A percentile compares a stretch with the other conserved stretches of the same genome.
Evolutionary conservation across 352 stramenopile species (phyloP).

Genomic region (Pythium monospermum): DNA sequence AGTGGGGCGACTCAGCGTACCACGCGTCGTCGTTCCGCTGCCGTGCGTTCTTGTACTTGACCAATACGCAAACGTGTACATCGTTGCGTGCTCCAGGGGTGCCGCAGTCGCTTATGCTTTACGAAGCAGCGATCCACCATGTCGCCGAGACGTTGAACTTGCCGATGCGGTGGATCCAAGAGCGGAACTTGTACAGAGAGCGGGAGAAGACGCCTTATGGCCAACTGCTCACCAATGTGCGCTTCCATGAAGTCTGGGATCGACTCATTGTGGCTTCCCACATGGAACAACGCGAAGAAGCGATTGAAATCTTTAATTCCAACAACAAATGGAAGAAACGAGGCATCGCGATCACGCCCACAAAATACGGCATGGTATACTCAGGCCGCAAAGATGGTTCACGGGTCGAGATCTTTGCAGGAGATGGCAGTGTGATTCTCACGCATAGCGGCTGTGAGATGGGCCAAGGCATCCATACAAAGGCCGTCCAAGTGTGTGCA

Average conservation of each 20-base stretch:
- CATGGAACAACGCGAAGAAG: slow-evolving; percentile 24
- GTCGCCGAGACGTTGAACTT: slow-evolving; percentile 26
- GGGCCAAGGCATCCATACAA: slow-evolving; percentile 66
- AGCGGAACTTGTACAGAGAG: slow-evolving; percentile 34
- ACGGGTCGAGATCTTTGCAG: slow-evolving; percentile 36
- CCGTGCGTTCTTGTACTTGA: slow-evolving; percentile 33
- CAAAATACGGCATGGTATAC: slow-evolving; percentile 48
- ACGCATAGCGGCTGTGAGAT: slow-evolving; percentile 44
- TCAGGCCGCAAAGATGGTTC: slow-evolving; percentile 27
- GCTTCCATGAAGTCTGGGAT: slow-evolving; percentile 33
- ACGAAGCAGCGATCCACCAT: slow-evolving; percentile 35
- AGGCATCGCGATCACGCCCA: slow-evolving; percentile 58
- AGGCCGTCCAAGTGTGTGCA: slow-evolving; percentile 49
- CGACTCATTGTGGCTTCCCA: slow-evolving; percentile 22
- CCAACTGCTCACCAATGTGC: slow-evolving; percentile 30
- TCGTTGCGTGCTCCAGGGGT: slow-evolving; percentile 38
- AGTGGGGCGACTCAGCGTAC: slow-evolving; percentile 43
- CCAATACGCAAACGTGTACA: slow-evolving; percentile 43
- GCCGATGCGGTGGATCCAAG: slow-evolving; percentile 31
- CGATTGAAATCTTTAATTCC: slow-evolving; percentile 32
- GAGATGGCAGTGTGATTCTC: slow-evolving; percentile 37
- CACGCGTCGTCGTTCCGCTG: slow-evolving; percentile 25
- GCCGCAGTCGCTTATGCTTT: slow-evolving; percentile 30
- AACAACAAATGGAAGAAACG: slow-evolving; percentile 48
- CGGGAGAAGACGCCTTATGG: slow-evolving; percentile 25